Evolutionary conservation across 768 basidiomycete genomes (phyloP), one percentile per base, ranked within the genome.

Genomic region (Kwoniella heveanensis): DNA sequence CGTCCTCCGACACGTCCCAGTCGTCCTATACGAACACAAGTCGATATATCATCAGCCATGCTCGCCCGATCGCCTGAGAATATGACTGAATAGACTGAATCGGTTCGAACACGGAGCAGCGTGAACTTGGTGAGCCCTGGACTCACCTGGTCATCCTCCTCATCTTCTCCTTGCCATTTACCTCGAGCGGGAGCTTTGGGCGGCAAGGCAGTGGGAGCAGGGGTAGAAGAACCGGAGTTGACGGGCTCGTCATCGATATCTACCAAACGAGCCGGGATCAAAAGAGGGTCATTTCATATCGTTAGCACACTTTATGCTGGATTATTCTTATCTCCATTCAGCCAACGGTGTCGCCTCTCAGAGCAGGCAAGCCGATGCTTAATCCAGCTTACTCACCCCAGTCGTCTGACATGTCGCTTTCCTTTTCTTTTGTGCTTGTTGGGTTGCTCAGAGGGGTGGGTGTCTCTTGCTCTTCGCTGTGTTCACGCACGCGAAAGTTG

Each of bases 101-200:
- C 32, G 32, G 32, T 24, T 6, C 8, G 8, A 10, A 52, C 9
- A 52, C 27, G 26, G n/a, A 27, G 17, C 24, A n/a, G n/a, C n/a
- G n/a, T n/a, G n/a, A n/a, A n/a, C n/a, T n/a, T n/a, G n/a, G n/a
- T n/a, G n/a, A n/a, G n/a, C n/a, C n/a, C 15, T 19, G n/a, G 24
- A 84, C 90, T 72, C 75, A 94, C 92, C 56, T 87, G 90, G 24
- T 87, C 86, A 13, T 88, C 88, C 0, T 94, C 92, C 73, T 71
- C 90, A 74, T 96, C 94, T 79, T 97, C 94, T 51, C 90, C 94
- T 65, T 88, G 89, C 88, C 90, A 96, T 80, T 89, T 91, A 64
- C 82, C 84, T 79, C 85, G 87, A 57, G 74, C 81, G 17, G 73
- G 63, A 4, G 61, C 65, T 29, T 67, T 67, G 10, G 67, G 61